Conservation (phyloP, 1,139 yeast genomes). For the Diutina neorugosa region DNA sequence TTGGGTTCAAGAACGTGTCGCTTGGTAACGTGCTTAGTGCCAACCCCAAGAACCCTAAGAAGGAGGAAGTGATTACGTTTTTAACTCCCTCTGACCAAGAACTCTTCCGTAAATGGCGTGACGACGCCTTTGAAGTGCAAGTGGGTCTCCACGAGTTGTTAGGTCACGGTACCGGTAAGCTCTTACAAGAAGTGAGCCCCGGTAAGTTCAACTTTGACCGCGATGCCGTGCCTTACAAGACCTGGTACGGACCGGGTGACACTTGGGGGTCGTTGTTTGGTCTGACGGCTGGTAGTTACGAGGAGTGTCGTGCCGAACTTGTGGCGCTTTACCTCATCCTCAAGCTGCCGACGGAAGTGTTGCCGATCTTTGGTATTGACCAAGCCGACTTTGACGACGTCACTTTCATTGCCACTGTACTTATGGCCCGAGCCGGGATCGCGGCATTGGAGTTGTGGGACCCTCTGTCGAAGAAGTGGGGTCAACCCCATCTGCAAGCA, state of each 20-base stretch:
- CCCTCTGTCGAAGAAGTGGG: conserved; percentile 73
- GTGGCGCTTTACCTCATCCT: conserved; percentile 76
- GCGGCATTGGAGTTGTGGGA: conserved; percentile 80
- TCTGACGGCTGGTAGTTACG: conserved; percentile 71
- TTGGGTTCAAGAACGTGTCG: conserved; percentile 84
- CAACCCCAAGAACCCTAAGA: conserved; percentile 44
- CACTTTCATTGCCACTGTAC: conserved; percentile 52
- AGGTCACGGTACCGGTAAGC: conserved; percentile 89
- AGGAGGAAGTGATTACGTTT: conserved; percentile 62
- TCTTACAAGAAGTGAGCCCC: conserved; percentile 51
- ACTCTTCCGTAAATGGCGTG: conserved; percentile 58
- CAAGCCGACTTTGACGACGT: conserved; percentile 52
- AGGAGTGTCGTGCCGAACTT: conserved; percentile 86
- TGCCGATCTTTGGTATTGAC: conserved; percentile 61
- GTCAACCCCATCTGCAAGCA: conserved; percentile 95
- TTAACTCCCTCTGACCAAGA: conserved; percentile 39
- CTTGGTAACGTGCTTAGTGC: conserved; percentile 77
- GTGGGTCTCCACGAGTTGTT: conserved; percentile 85
- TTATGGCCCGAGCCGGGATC: conserved; percentile 84
- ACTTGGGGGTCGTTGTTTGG: conserved; percentile 89
- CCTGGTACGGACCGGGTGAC: conserved; percentile 68
- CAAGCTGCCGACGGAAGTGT: conserved; percentile 41
- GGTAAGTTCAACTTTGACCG: conserved; percentile 64
- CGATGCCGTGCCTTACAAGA: conserved; percentile 44
- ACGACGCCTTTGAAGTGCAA: conserved; percentile 81